A percentile compares a stretch with the other conserved stretches of the same genome.
Evolutionary conservation across 2,329 filamentous ascomycete species (phyloP).

Genomic region (Scedosporium dehoogii): DNA sequence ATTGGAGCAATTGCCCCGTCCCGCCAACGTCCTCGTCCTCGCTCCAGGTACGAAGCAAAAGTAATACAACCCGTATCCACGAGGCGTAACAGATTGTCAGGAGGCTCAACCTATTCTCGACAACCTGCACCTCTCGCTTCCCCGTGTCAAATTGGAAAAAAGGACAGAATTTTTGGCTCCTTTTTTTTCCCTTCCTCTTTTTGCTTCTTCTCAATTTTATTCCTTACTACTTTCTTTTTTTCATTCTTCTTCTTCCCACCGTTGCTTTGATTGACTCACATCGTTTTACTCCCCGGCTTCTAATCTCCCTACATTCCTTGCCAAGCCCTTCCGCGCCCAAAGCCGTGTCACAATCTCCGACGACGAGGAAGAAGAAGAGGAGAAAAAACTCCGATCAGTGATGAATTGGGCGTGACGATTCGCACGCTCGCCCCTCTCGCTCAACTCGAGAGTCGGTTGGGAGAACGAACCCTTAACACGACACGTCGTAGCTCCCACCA

Average conservation of each 20-base stretch:
- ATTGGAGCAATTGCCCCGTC: neutral
- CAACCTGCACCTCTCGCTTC: neutral
- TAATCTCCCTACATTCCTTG: neutral
- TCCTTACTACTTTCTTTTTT: neutral
- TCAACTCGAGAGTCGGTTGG: slow-evolving; percentile 3
- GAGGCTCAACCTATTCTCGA: neutral
- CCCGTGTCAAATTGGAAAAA: neutral
- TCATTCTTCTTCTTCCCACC: neutral
- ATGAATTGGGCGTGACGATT: slow-evolving; percentile 3
- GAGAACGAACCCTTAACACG: neutral
- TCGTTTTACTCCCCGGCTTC: neutral
- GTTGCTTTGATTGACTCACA: neutral
- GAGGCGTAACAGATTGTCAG: neutral
- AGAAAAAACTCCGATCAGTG: neutral
- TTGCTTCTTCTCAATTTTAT: neutral
- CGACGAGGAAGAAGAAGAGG: neutral
- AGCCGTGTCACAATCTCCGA: neutral
- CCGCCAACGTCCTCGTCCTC: neutral
- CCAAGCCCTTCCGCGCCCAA: neutral
- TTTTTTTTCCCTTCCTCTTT: neutral
- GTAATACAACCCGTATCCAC: neutral
- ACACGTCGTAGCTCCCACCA: neutral
- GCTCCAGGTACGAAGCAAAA: neutral
- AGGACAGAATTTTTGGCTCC: neutral
- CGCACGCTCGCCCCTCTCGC: slow-evolving; percentile 2